A percentile compares a stretch with the other conserved stretches of the same genome.
Evolutionary conservation across 495 filamentous ascomycete species (phyloP).

Genomic region (Aspergillus mulundensis): DNA sequence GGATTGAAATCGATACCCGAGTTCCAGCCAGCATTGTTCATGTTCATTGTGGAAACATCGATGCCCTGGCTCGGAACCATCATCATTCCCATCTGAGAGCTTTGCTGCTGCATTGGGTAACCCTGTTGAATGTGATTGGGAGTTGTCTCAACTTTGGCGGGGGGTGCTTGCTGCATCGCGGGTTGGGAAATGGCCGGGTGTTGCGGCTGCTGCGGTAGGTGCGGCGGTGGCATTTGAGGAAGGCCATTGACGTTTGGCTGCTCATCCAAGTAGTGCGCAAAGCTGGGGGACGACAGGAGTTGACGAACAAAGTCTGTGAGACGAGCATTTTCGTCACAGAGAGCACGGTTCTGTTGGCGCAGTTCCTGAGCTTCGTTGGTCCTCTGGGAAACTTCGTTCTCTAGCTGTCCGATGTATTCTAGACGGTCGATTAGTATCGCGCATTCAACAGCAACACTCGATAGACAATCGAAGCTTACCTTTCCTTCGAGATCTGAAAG

Average conservation of each 20-base stretch:
- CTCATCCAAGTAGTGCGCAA: slow-evolving; percentile 75
- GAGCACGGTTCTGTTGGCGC: slow-evolving; percentile 62
- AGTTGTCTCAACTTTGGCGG: slow-evolving; percentile 62
- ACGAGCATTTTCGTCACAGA: slow-evolving; percentile 76
- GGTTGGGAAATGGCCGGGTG: slow-evolving; percentile 29
- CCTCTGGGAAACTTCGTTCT: slow-evolving; percentile 72
- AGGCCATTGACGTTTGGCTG: slow-evolving; percentile 55
- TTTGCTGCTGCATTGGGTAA: slow-evolving; percentile 58
- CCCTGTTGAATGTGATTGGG: slow-evolving; percentile 50
- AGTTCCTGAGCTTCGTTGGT: slow-evolving; percentile 69
- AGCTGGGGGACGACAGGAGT: slow-evolving; percentile 81
- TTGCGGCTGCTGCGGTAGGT: slow-evolving; percentile 29
- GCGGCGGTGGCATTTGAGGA: slow-evolving; percentile 33
- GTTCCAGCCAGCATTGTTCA: slow-evolving; percentile 52
- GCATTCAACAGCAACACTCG: not conserved
- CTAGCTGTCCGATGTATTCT: slow-evolving; percentile 97
- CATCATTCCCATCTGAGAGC: slow-evolving; percentile 61
- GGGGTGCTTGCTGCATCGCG: slow-evolving; percentile 22
- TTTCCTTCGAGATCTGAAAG: slow-evolving; percentile 93
- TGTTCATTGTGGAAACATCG: slow-evolving; percentile 59
- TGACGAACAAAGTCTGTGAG: slow-evolving; percentile 73
- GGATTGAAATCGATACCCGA: slow-evolving; percentile 54
- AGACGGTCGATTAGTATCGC: slow-evolving; percentile 43
- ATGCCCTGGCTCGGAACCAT: slow-evolving; percentile 72
- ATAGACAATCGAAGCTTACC: slow-evolving; percentile 53